Evolutionary conservation across 1,284 basidiomycete genomes (phyloP).

Genomic region (Ustilago loliicola): DNA sequence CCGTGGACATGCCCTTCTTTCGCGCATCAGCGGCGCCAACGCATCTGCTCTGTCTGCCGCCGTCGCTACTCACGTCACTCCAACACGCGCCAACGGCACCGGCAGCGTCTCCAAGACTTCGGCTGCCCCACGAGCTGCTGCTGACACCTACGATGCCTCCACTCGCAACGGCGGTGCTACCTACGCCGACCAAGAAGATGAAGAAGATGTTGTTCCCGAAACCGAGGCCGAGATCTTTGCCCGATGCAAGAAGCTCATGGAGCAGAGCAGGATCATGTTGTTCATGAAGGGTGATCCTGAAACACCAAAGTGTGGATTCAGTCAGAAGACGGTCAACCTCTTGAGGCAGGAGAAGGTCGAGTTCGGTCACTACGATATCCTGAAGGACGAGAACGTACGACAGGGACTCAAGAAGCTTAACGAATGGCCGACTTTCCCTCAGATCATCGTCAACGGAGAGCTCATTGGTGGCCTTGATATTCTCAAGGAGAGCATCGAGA

Average conservation of each 20-base stretch:
- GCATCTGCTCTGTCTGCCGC: constrained; percentile 78
- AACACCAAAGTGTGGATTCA: constrained; percentile 80
- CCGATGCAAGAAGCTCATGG: constrained; percentile 79
- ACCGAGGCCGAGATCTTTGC: constrained; percentile 78
- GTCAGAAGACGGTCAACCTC: constrained; percentile 78
- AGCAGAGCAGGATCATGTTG: constrained; percentile 79
- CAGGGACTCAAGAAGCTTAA: constrained; percentile 87
- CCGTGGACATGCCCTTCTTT: constrained; percentile 87
- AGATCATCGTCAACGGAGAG: constrained; percentile 79
- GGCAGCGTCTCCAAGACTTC: constrained; percentile 60
- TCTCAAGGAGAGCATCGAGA: constrained; percentile 70
- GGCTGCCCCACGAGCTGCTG: constrained; percentile 57
- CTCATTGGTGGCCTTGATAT: constrained; percentile 78
- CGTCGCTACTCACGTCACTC: constrained; percentile 74
- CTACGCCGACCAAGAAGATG: constrained; percentile 41
- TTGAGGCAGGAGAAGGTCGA: constrained; percentile 77
- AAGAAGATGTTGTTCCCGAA: constrained; percentile 72
- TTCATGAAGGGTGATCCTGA: constrained; percentile 98
- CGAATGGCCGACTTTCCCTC: constrained; percentile 81
- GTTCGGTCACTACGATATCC: constrained; percentile 82
- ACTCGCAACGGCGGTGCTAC: constrained; percentile 28
- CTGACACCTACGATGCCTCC: constrained; percentile 50
- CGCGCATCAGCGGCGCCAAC: constrained; percentile 85
- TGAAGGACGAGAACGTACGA: constrained; percentile 80
- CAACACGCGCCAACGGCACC: constrained; percentile 68